Evolutionary conservation across 2,329 filamentous ascomycete genomes (phyloP).

Genomic region (Diaporthe helianthi): DNA sequence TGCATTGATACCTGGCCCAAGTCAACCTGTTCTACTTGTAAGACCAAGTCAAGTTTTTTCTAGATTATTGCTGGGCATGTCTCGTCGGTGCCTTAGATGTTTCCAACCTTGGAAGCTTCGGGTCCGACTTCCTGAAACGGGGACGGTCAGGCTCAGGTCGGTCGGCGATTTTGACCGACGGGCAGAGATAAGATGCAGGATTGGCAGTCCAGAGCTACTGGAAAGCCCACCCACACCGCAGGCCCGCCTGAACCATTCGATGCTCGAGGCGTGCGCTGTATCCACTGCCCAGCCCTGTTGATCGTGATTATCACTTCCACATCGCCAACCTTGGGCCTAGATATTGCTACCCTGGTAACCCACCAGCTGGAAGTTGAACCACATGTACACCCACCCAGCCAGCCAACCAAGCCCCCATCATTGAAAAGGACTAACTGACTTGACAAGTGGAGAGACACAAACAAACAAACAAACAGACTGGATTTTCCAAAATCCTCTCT

Average conservation of each 20-base stretch:
- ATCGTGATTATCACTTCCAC: background rate
- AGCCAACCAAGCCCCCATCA: too few species aligned
- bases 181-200: background rate
- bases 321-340: too few species aligned
- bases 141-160: background rate
- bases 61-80: background rate
- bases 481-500: background rate
- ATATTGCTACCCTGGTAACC: too few species aligned
- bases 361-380: too few species aligned
- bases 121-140: background rate
- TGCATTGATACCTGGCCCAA: constrained; percentile 1
- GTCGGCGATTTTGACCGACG: background rate
- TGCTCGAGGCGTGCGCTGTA: too few species aligned
- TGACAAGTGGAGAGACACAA: too few species aligned
- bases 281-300: background rate
- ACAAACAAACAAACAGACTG: too few species aligned
- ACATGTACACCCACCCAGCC: background rate
- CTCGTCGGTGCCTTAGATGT: background rate
- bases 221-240: background rate
- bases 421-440: too few species aligned
- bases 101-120: too few species aligned
- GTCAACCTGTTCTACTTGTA: background rate
- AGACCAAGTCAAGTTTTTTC: background rate
- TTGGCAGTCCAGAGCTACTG: too few species aligned
- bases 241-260: background rate